phyloP scores from a whole-genome alignment of 306 rosid genomes.

The Vachellia pachyceras region DNA sequence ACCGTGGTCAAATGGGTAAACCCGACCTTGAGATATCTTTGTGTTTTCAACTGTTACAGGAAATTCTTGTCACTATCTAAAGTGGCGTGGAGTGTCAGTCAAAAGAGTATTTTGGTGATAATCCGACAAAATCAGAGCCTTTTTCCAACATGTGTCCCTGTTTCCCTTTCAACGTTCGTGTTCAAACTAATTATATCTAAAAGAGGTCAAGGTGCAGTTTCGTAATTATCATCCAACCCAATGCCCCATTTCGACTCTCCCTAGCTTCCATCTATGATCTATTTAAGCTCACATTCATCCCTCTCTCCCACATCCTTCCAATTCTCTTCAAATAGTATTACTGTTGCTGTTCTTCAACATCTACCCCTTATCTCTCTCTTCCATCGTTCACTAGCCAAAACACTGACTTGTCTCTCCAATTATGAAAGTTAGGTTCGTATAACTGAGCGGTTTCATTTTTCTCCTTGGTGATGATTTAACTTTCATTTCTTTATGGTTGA shows the following conservation, averaged over 20 bases:
- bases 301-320: conserved; percentile 48
- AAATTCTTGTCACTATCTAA: conserved; percentile 47
- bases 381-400: background rate
- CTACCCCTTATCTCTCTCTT: conserved; percentile 2
- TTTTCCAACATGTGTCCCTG: conserved; percentile 81
- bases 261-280: conserved; percentile 60
- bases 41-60: conserved; percentile 34
- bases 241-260: conserved; percentile 43
- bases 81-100: conserved; percentile 53
- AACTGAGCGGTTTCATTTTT: background rate
- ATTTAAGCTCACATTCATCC: conserved; percentile 57
- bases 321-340: conserved; percentile 50
- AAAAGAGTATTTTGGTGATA: conserved; percentile 61
- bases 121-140: conserved; percentile 90
- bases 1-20: background rate
- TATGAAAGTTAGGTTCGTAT: conserved; percentile 58
- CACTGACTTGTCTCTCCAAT: conserved; percentile 32
- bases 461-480: conserved; percentile 10
- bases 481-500: background rate
- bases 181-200: conserved; percentile 58
- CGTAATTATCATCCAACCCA: conserved; percentile 58
- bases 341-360: conserved; percentile 21
- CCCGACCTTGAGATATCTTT: background rate
- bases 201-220: conserved; percentile 64
- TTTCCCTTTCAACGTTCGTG: conserved; percentile 66